A percentile compares a stretch with the other conserved stretches of the same genome.
Evolutionary conservation across 2,329 filamentous ascomycete genomes (phyloP).

Genomic region (Alternaria gaisen): DNA sequence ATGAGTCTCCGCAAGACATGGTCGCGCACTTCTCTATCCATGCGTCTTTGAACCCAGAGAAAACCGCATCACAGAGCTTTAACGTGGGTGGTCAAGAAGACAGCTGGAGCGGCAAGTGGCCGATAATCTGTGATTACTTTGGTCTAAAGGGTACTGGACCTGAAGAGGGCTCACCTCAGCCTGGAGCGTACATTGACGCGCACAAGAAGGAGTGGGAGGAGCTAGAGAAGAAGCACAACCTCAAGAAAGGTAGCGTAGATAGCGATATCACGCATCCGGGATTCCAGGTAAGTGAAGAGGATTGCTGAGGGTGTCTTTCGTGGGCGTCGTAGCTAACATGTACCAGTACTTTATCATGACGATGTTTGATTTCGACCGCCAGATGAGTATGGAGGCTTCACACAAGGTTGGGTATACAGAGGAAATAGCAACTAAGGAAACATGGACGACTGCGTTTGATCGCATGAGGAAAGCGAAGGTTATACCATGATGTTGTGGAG

Average conservation of each 20-base stretch:
- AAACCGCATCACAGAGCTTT: slow-evolving; percentile 51
- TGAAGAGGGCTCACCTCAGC: slow-evolving; percentile 38
- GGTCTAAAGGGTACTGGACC: slow-evolving; percentile 54
- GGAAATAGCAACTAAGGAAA: slow-evolving; percentile 50
- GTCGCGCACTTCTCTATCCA: slow-evolving; percentile 55
- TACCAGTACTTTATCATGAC: slow-evolving; percentile 45
- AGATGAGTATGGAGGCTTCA: slow-evolving; percentile 56
- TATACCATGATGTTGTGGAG: slow-evolving; percentile 38
- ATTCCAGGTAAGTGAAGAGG: slow-evolving; percentile 35
- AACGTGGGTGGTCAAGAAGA: slow-evolving; percentile 55
- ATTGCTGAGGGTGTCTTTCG: neutral
- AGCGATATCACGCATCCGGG: slow-evolving; percentile 54
- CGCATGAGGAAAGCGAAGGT: slow-evolving; percentile 55
- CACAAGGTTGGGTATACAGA: slow-evolving; percentile 51
- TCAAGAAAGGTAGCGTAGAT: slow-evolving; percentile 54
- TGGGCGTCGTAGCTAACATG: slow-evolving; percentile 8
- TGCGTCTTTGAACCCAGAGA: slow-evolving; percentile 54
- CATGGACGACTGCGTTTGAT: slow-evolving; percentile 57
- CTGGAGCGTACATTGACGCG: slow-evolving; percentile 39
- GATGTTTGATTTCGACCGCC: slow-evolving; percentile 59
- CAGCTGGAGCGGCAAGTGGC: slow-evolving; percentile 58
- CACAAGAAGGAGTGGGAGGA: slow-evolving; percentile 42
- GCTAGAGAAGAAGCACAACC: slow-evolving; percentile 36
- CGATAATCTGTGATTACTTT: slow-evolving; percentile 58
- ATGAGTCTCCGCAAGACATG: slow-evolving; percentile 54